Evolutionary conservation across 352 stramenopile genomes (phyloP).

Genomic region (Globisporangium perplexum): DNA sequence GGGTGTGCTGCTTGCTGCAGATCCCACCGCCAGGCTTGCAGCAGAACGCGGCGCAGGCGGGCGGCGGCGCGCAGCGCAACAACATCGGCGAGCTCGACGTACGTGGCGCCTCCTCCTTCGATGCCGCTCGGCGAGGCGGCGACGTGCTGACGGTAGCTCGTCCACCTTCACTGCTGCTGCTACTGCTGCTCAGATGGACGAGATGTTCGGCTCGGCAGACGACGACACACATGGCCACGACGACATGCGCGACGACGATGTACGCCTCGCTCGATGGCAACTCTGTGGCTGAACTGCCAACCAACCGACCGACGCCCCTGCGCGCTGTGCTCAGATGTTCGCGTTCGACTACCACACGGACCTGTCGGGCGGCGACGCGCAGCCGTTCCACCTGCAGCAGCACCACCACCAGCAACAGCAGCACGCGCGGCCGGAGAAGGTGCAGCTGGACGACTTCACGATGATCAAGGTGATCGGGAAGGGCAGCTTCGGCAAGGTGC

Average conservation of each 20-base stretch:
- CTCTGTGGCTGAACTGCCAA: neutral
- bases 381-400: slow-evolving; percentile 15
- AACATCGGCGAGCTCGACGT: slow-evolving; percentile 82
- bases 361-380: slow-evolving; percentile 22
- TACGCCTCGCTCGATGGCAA: too few species aligned
- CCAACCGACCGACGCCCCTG: neutral
- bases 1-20: slow-evolving; percentile 15
- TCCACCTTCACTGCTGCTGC: slow-evolving; percentile 3
- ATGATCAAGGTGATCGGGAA: slow-evolving; percentile 98
- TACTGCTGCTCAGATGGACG: slow-evolving; percentile 16
- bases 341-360: slow-evolving; percentile 70
- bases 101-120: too few species aligned
- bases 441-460: slow-evolving; percentile 91
- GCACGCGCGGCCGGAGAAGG: slow-evolving; percentile 59
- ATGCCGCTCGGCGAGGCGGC: too few species aligned
- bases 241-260: slow-evolving; percentile 24
- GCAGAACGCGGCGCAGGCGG: slow-evolving; percentile 14
- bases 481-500: slow-evolving; percentile 95
- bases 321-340: slow-evolving; percentile 41
- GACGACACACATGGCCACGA: slow-evolving; percentile 59
- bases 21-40: slow-evolving; percentile 43
- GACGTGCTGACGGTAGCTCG: neutral
- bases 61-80: slow-evolving; percentile 12
- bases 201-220: slow-evolving; percentile 70
- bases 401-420: slow-evolving; percentile 32